These are phyloP conservation scores for Suhomyces anneliseae DNA, from an alignment of 1,139 yeast genomes.

Conservation along the genomic window DNA sequence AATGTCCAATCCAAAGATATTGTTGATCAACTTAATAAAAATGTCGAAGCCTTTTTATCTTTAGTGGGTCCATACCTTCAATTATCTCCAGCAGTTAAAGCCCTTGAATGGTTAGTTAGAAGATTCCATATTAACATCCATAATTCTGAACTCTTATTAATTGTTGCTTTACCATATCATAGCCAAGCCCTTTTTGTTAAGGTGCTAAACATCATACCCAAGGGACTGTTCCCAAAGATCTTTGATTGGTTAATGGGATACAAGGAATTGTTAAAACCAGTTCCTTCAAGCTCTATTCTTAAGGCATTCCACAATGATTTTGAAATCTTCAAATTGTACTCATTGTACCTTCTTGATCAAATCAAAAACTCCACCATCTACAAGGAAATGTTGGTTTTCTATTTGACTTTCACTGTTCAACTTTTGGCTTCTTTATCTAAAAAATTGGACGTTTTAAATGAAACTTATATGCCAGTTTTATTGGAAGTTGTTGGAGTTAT, in stretches of 20 bases:
- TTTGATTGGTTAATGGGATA: slow-evolving; percentile 71
- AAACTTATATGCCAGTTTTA: slow-evolving; percentile 48
- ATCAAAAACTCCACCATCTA: slow-evolving; percentile 58
- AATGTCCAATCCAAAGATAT: slow-evolving; percentile 76
- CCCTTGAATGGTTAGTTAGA: slow-evolving; percentile 94
- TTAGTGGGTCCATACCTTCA: slow-evolving; percentile 76
- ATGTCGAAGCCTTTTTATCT: slow-evolving; percentile 71
- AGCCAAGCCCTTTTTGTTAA: slow-evolving; percentile 71
- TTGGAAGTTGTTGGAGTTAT: slow-evolving; percentile 58
- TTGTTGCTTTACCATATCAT: slow-evolving; percentile 78
- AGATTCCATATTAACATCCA: slow-evolving; percentile 84
- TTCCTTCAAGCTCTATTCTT: slow-evolving; percentile 68
- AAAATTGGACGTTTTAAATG: slow-evolving; percentile 30
- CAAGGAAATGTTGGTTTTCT: slow-evolving; percentile 74
- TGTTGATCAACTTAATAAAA: slow-evolving; percentile 67
- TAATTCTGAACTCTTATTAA: slow-evolving; percentile 68
- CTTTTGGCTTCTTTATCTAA: slow-evolving; percentile 40
- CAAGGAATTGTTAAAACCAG: slow-evolving; percentile 62
- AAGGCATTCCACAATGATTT: slow-evolving; percentile 69
- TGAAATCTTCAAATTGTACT: slow-evolving; percentile 65
- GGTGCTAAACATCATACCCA: slow-evolving; percentile 67
- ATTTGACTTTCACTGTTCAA: slow-evolving; percentile 74
- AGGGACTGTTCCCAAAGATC: slow-evolving; percentile 65
- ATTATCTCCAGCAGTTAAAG: slow-evolving; percentile 72
- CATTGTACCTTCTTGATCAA: slow-evolving; percentile 56